Evolutionary conservation across 192 early-diverging fungal genomes (phyloP).

Genomic region (Entomortierella chlamydospora): DNA sequence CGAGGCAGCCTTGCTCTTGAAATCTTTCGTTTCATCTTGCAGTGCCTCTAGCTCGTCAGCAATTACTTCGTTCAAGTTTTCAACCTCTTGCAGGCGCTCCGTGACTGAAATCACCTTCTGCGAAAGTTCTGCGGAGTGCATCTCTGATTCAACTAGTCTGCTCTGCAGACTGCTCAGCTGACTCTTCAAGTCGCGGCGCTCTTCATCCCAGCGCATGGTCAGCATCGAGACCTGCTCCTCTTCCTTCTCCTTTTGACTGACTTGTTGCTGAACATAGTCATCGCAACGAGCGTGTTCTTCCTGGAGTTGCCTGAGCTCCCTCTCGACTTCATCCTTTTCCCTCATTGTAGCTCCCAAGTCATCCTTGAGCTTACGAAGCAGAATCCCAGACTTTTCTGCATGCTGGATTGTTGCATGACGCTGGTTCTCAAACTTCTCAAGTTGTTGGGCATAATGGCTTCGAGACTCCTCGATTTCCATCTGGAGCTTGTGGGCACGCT

Average conservation of each 20-base stretch:
- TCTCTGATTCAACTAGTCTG: constrained; percentile 39
- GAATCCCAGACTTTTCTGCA: constrained; percentile 29
- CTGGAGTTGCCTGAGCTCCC: constrained; percentile 19
- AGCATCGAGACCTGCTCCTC: constrained; percentile 37
- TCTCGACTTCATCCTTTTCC: constrained; percentile 30
- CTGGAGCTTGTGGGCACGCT: constrained; percentile 6
- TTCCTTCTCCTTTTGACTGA: constrained; percentile 21
- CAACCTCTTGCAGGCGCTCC: constrained; percentile 27
- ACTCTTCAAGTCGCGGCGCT: constrained; percentile 21
- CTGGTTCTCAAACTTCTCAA: constrained; percentile 24
- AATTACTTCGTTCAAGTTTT: constrained; percentile 31
- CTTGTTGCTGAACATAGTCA: constrained; percentile 2
- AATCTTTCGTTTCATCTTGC: constrained; percentile 11
- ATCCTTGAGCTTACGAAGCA: constrained; percentile 45
- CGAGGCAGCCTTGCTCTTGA: constrained; percentile 7
- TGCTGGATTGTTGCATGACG: constrained; percentile 35
- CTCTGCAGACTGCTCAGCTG: constrained; percentile 19
- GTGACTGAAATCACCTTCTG: constrained; percentile 50
- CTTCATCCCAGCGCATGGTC: constrained; percentile 38
- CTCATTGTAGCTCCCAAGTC: constrained; percentile 40
- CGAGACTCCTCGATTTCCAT: constrained; percentile 30
- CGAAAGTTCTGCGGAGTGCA: constrained; percentile 37
- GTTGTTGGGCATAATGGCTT: constrained; percentile 12
- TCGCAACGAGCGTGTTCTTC: constrained; percentile 34
- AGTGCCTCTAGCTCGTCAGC: constrained; percentile 33